Conservation (phyloP, 2,329 filamentous ascomycete genomes). For the Fusarium sp. region DNA sequence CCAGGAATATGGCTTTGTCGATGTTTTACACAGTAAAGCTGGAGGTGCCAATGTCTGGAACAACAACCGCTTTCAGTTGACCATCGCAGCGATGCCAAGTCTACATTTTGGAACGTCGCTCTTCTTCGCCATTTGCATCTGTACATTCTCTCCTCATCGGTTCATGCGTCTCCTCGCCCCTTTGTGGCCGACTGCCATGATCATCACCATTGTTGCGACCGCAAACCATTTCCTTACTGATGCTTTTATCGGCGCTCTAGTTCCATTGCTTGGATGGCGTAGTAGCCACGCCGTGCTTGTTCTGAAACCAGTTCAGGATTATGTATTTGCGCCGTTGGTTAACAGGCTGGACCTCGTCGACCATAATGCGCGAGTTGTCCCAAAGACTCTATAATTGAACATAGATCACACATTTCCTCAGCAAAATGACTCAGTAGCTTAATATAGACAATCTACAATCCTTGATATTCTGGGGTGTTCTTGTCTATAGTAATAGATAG, state of each 20-base stretch:
- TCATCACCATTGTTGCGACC: conserved; percentile 57
- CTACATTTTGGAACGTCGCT: conserved; percentile 61
- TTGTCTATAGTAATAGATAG: no score
- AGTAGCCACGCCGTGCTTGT: conserved; percentile 47
- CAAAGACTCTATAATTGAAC: conserved; percentile 33
- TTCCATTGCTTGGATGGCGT: conserved; percentile 55
- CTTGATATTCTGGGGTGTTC: no score
- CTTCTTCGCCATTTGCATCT: conserved; percentile 54
- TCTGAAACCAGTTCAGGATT: conserved; percentile 50
- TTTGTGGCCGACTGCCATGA: conserved; percentile 60
- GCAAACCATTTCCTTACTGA: conserved; percentile 58
- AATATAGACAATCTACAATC: no score
- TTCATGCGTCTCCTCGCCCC: conserved; percentile 54
- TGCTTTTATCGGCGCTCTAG: conserved; percentile 53
- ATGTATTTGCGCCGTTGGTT: conserved; percentile 45
- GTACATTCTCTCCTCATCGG: conserved; percentile 58
- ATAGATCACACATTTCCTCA: neutral
- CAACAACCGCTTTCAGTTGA: conserved; percentile 61
- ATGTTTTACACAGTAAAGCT: conserved; percentile 57
- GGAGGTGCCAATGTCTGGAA: conserved; percentile 55
- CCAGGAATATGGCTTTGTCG: conserved; percentile 61
- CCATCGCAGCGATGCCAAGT: conserved; percentile 64
- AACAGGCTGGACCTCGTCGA: conserved; percentile 47
- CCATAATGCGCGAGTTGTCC: conserved; percentile 24
- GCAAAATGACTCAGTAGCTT: no score